These are phyloP conservation scores for Endocalyx cinctus DNA, from an alignment of 2,329 filamentous ascomycete species.

Conservation along the genomic window DNA sequence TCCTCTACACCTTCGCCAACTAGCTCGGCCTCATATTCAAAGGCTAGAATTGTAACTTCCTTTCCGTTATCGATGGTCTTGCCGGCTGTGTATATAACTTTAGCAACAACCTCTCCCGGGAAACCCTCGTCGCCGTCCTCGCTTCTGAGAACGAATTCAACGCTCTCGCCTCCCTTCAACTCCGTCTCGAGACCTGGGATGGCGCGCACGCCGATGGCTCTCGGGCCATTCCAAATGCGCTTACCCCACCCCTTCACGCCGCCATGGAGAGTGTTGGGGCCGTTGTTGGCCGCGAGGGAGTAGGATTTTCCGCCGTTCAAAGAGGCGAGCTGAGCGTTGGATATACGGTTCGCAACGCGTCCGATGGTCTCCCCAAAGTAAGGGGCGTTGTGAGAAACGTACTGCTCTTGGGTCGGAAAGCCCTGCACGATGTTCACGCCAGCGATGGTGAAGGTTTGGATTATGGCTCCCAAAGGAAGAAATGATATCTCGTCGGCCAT, in stretches of 20 bases:
- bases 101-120: slow-evolving; percentile 76
- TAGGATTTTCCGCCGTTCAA: slow-evolving; percentile 68
- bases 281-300: slow-evolving; percentile 69
- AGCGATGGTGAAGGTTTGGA: slow-evolving; percentile 74
- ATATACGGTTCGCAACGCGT: slow-evolving; percentile 75
- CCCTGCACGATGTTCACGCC: slow-evolving; percentile 83
- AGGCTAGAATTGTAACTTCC: slow-evolving; percentile 67
- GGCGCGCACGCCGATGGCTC: slow-evolving; percentile 45
- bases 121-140: slow-evolving; percentile 84
- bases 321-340: slow-evolving; percentile 62
- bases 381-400: slow-evolving; percentile 68
- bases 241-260: slow-evolving; percentile 77
- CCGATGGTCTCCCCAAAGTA: slow-evolving; percentile 95
- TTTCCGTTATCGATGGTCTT: slow-evolving; percentile 59
- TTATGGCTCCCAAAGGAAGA: slow-evolving; percentile 71
- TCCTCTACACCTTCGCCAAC: slow-evolving; percentile 77
- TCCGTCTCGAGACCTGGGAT: slow-evolving; percentile 47
- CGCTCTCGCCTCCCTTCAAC: slow-evolving; percentile 56
- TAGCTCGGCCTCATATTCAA: slow-evolving; percentile 87
- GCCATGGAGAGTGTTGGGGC: slow-evolving; percentile 70
- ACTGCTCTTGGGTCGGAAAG: slow-evolving; percentile 72
- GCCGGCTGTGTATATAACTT: slow-evolving; percentile 72
- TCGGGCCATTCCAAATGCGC: slow-evolving; percentile 69
- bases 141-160: slow-evolving; percentile 63
- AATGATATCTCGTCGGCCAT: slow-evolving; percentile 51